Evolutionary conservation across 768 basidiomycete genomes (phyloP), one percentile per base, ranked within the genome.

Genomic region (Boletellus ananiceps): DNA sequence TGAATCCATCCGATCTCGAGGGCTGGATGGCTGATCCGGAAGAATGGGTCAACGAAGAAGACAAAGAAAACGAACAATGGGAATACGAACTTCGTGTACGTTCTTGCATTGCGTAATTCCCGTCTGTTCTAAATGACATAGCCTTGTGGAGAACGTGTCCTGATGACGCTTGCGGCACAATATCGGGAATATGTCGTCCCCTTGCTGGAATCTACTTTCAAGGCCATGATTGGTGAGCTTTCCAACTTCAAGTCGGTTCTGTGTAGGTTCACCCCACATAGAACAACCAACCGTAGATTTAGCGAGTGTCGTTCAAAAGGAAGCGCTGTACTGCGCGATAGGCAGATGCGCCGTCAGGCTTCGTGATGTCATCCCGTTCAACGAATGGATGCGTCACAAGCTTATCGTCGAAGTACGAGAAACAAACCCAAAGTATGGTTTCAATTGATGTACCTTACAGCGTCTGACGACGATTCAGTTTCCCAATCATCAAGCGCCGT

Each of bases 61-160:
- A 92, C 50, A 84, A 84, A 55, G 92, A 93, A 55, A 88, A 83
- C 37, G 93, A 94, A 34, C 82, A 88, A 49, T 97, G 94, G 93
- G 86, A 93, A 58, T 97, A 80, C 59, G 92, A 95, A 59, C 81
- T 96, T 51, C 78, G 95, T 55, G 93, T 95, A 60, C 25, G 84
- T 68, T 32, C 32, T 51, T 2, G 39, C 29, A n/a, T 38, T 36
- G 48, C 50, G 19, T 51, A 16, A 32, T 34, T 2, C 21, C 25
- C n/a, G 5, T 45, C 12, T 13, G 2, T 36, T 39, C 35, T 51
- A 23, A 58, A 14, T 15, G 36, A 16, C 33, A 9, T 51, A 97
- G 95, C 85, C 93, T 1, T 95, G 93, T 60, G 89, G 88, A 40
- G 94, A 97, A 69, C 78, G 93, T n/a, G 88, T 97, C 21, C 73